Percentiles rank a stretch among this genome's conserved stretches.
phyloP scores from a whole-genome alignment of 1,284 basidiomycete species.

The Puccinia polysora region DNA sequence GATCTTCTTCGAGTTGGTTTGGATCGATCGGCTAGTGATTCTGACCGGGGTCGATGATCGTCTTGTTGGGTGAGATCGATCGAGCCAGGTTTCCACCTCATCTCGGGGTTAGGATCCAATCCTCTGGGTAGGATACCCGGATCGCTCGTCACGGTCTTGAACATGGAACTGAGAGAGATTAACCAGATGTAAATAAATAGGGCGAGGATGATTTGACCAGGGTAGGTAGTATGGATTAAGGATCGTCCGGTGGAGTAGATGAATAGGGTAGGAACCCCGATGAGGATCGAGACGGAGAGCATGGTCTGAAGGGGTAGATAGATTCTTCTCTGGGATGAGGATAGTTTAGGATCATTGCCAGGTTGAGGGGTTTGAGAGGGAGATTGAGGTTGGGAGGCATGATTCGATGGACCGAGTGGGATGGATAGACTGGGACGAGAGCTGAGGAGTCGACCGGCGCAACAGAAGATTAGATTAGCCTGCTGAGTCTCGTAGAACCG shows the following conservation, averaged over 20 bases:
- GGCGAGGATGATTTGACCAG: neutral
- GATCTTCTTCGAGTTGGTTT: constrained; percentile 43
- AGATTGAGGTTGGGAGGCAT: too few species aligned
- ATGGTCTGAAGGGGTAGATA: constrained; percentile 23
- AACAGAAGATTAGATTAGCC: constrained; percentile 24
- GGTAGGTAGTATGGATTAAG: neutral
- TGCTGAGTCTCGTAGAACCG: constrained; percentile 10
- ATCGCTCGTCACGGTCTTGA: constrained; percentile 48
- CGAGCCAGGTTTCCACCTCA: constrained; percentile 45
- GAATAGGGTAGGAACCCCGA: neutral
- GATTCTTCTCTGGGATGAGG: neutral
- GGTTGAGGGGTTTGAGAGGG: too few species aligned
- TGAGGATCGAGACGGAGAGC: neutral
- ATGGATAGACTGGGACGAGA: constrained; percentile 6
- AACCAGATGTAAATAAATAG: neutral
- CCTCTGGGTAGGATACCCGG: constrained; percentile 52
- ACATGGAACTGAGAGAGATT: constrained; percentile 11
- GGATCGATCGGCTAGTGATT: constrained; percentile 45
- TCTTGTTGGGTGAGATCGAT: constrained; percentile 40
- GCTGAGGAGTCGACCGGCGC: neutral
- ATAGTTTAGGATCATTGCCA: too few species aligned
- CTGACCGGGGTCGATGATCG: constrained; percentile 46
- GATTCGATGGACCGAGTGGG: neutral
- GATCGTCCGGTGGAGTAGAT: neutral
- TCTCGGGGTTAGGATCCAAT: constrained; percentile 50